phyloP scores from a whole-genome alignment of 345 rosid species.

The Hibiscus trionum region DNA sequence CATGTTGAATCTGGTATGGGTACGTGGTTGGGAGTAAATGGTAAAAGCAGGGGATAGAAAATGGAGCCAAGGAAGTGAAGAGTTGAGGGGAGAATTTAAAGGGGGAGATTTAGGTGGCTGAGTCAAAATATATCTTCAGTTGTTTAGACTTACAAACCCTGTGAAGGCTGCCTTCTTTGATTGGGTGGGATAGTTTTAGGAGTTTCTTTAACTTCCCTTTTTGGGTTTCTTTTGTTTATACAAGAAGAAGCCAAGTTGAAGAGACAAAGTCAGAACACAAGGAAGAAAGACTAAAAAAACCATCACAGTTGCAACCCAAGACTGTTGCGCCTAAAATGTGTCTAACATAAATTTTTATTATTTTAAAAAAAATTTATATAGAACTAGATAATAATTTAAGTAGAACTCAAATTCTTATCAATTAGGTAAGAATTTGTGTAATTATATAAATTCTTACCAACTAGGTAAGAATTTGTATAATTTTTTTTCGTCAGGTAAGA shows the following conservation, averaged over 20 bases:
- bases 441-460: no score
- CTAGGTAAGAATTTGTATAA: no score
- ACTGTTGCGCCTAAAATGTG: no score
- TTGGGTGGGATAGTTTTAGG: constrained; percentile 42
- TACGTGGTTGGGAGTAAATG: no score
- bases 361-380: no score
- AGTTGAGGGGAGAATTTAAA: constrained; percentile 43
- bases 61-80: constrained; percentile 28
- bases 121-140: constrained; percentile 50
- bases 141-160: constrained; percentile 23
- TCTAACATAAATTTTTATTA: no score
- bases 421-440: no score
- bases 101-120: constrained; percentile 38
- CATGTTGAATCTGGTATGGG: no score
- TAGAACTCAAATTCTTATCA: no score
- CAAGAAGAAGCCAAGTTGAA: constrained; percentile 63
- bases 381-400: no score
- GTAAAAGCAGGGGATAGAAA: constrained; percentile 14
- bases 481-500: no score
- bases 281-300: constrained; percentile 66
- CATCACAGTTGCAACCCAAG: constrained; percentile 67
- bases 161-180: constrained; percentile 53
- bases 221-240: constrained; percentile 22
- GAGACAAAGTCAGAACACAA: constrained; percentile 38
- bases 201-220: constrained; percentile 34